A percentile compares a stretch with the other conserved stretches of the same genome.
Conservation (phyloP, 345 rosid genomes). For the Noccaea bulbosa region DNA sequence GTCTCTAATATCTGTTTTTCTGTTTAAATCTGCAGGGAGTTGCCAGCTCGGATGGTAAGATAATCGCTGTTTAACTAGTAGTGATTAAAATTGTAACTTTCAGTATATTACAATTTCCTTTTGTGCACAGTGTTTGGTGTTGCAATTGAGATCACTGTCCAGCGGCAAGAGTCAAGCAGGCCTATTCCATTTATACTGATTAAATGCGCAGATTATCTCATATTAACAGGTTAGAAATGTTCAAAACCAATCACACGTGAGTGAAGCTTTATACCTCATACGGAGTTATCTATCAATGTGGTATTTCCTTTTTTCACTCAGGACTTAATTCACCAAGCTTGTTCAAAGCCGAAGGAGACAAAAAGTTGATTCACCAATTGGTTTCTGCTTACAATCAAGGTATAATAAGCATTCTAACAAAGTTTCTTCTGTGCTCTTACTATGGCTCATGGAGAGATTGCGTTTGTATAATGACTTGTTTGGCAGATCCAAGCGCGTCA, state of each 20-base stretch:
- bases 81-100: constrained; percentile 17
- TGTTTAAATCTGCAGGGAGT: constrained; percentile 72
- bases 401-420: background rate
- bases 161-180: constrained; percentile 67
- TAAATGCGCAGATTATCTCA: constrained; percentile 82
- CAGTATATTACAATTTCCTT: background rate
- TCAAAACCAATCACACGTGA: background rate
- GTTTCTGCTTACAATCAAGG: constrained; percentile 82
- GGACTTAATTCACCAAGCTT: constrained; percentile 70
- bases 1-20: constrained; percentile 37
- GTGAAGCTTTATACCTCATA: background rate
- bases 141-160: constrained; percentile 76
- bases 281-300: constrained; percentile 13
- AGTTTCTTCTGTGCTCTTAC: constrained; percentile 23
- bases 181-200: constrained; percentile 71
- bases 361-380: constrained; percentile 70
- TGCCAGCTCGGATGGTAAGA: constrained; percentile 93
- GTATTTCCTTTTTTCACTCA: constrained; percentile 29
- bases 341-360: constrained; percentile 87
- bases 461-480: constrained; percentile 18
- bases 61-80: constrained; percentile 4
- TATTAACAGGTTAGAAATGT: constrained; percentile 66
- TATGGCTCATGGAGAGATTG: constrained; percentile 2
- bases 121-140: constrained; percentile 76
- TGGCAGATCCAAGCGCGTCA: constrained; percentile 66